phyloP scores from a whole-genome alignment of 371 early-diverging fungal genomes.

The Conidiobolus incongruus region DNA sequence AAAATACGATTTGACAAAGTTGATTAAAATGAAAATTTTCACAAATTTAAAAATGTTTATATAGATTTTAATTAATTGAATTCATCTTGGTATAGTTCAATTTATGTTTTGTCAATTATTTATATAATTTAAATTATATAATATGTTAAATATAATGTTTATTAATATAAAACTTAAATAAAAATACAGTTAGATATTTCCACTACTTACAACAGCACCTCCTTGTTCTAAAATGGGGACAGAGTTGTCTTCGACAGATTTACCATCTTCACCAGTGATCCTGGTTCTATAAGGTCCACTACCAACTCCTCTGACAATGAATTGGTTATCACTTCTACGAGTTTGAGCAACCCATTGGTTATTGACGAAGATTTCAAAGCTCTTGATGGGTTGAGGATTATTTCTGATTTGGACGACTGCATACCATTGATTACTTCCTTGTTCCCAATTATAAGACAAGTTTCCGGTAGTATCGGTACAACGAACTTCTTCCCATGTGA shows the following conservation, averaged over 20 bases:
- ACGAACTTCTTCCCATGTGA: slow-evolving; percentile 1
- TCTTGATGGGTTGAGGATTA: too few relatives aligned
- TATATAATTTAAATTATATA: too few relatives aligned
- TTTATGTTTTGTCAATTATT: too few relatives aligned
- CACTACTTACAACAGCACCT: neutral
- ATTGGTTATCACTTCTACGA: slow-evolving; percentile 2
- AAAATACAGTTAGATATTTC: too few relatives aligned
- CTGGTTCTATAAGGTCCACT: neutral
- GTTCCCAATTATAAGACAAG: neutral
- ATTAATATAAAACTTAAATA: slow-evolving; percentile 1
- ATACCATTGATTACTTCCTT: slow-evolving; percentile 3
- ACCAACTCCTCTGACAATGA: neutral
- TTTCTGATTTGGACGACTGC: slow-evolving; percentile 1
- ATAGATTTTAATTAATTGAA: too few relatives aligned
- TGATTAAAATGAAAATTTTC: too few relatives aligned
- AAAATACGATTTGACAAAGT: too few relatives aligned
- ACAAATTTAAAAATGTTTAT: too few relatives aligned
- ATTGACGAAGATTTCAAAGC: too few relatives aligned
- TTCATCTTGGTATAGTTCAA: too few relatives aligned
- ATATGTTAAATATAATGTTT: too few relatives aligned
- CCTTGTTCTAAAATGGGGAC: neutral
- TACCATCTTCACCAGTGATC: neutral
- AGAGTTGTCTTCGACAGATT: neutral
- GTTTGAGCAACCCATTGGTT: neutral
- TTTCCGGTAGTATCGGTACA: neutral